Base-by-base conservation (phyloP, 2,329 filamentous ascomycete species). In the Cercospora zeae-maydis region DNA sequence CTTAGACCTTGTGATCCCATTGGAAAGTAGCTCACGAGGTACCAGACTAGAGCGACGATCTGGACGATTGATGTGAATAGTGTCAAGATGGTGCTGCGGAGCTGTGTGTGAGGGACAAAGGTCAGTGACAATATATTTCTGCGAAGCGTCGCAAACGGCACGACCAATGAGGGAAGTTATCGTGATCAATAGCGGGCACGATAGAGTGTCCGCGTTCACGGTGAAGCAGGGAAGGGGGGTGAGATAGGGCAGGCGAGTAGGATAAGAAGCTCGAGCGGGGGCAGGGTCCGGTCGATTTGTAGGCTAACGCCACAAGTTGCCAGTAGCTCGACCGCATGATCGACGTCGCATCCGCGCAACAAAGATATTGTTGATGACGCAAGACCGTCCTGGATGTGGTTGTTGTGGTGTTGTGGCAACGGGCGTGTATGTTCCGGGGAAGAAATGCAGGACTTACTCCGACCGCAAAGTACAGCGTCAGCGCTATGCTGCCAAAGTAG, bases 11-110 rank as follows among this genome's bases (percentile, higher is more conserved):
- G 90, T 62, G 90, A 91, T 42, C 95, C 95, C 93, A 98, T 96
- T 27, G 95, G 95, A 73, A 98, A 98, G 78, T 99, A 99, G 78
- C 91, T 96, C 77, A 98, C 88, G 52, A 97, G 83, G 79, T 98
- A 98, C 93, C 93, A 98, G 52, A 91, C 68, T 67, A 98, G 81
- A 66, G 89, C 90, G 58, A 88, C 87, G 59, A 98, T 82, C 76
- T 99, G 95, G 70, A 93, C 80, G 64, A 97, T 83, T 65, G 91
- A 88, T 21, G 92, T 90, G 67, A 97, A 80, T 59, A 98, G 82
- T 14, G 95, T 98, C 67, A 98, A 85, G 66, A 96, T 79, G 42
- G 90, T 92, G 75, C 84, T 93, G 75, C 89, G 89, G 68, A 96
- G 87, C 92, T 27, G 24, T 96, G 66, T 52, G 51, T 63, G 24